A percentile compares a stretch with the other conserved stretches of the same genome.
Conservation (phyloP, 1,139 yeast genomes). For the Saccharomyces hybrid region DNA sequence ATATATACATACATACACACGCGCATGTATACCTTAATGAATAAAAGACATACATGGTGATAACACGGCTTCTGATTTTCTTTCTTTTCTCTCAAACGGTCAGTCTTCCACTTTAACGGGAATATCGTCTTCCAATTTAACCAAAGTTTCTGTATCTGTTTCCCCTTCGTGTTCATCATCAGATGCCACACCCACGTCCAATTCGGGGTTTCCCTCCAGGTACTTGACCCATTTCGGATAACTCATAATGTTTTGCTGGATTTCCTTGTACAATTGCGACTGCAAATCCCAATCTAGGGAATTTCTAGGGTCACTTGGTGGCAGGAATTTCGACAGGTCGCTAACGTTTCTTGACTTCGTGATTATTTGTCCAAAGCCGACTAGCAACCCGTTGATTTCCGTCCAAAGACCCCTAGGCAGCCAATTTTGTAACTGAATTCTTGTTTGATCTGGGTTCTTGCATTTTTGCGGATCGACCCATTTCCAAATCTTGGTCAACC, state of each 20-base stretch:
- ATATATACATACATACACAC: not conserved
- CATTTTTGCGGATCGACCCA: slow-evolving; percentile 54
- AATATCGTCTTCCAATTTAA: not conserved
- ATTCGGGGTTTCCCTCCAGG: not conserved
- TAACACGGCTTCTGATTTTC: not conserved
- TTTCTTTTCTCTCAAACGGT: not conserved
- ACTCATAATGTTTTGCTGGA: slow-evolving; percentile 1
- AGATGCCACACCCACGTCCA: not conserved
- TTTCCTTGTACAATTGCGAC: slow-evolving; percentile 3
- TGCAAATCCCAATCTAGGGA: slow-evolving; percentile 10
- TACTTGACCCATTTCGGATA: slow-evolving; percentile 4
- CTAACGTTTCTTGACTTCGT: slow-evolving; percentile 61
- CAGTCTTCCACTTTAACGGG: not conserved
- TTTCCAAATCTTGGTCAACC: slow-evolving; percentile 73
- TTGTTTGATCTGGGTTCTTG: slow-evolving; percentile 69
- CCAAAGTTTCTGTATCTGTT: not conserved
- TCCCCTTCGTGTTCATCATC: not conserved
- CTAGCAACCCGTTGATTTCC: slow-evolving; percentile 76
- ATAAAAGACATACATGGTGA: not conserved
- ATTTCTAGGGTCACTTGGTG: slow-evolving; percentile 16
- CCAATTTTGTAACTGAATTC: slow-evolving; percentile 65
- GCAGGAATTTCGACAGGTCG: slow-evolving; percentile 64
- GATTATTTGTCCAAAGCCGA: slow-evolving; percentile 88
- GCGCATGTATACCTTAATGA: not conserved
- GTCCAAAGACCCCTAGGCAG: slow-evolving; percentile 67